Percentiles rank a stretch among this genome's conserved stretches.
These are phyloP conservation scores for Leccinum longicurvipes DNA, from an alignment of 768 basidiomycete species.

Conservation along the genomic window DNA sequence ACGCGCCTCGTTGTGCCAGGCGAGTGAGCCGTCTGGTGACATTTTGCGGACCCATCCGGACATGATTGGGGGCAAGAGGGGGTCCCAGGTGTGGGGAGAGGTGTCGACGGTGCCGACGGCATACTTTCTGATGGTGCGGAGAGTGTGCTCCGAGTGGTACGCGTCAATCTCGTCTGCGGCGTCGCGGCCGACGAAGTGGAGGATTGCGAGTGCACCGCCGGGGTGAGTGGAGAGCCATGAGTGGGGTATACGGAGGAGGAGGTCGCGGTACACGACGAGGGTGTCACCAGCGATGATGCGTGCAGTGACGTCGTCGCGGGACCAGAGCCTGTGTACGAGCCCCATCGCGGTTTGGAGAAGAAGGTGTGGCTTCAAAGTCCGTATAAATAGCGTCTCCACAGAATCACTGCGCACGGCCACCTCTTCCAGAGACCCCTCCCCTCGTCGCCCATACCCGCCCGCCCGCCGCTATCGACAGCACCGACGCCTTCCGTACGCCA, in stretches of 20 bases:
- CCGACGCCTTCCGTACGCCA: slow-evolving; percentile 1
- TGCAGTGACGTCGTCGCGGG: slow-evolving; percentile 56
- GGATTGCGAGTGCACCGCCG: slow-evolving; percentile 82
- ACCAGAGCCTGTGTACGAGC: slow-evolving; percentile 33
- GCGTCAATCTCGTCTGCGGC: slow-evolving; percentile 94
- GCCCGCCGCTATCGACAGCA: slow-evolving; percentile 7
- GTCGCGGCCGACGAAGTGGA: slow-evolving; percentile 95
- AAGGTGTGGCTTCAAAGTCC: neutral
- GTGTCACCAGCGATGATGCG: slow-evolving; percentile 73
- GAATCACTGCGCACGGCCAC: slow-evolving; percentile 1
- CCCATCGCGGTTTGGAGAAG: slow-evolving; percentile 25
- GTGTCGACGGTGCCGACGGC: slow-evolving; percentile 65
- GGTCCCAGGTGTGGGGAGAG: slow-evolving; percentile 56
- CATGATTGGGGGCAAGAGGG: slow-evolving; percentile 83
- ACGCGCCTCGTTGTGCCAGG: slow-evolving; percentile 65
- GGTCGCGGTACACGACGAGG: slow-evolving; percentile 69
- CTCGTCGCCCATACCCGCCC: slow-evolving; percentile 1
- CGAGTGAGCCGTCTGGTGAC: slow-evolving; percentile 39
- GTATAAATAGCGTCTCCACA: slow-evolving; percentile 25
- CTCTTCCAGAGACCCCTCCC: slow-evolving; percentile 5
- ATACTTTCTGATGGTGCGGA: slow-evolving; percentile 41
- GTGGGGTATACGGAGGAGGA: slow-evolving; percentile 62
- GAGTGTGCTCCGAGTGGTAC: slow-evolving; percentile 61
- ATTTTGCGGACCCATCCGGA: slow-evolving; percentile 74
- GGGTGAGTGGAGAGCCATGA: slow-evolving; percentile 87